These are phyloP conservation scores for Trichophyton verrucosum DNA, from an alignment of 2,329 filamentous ascomycete genomes.

Conservation along the genomic window DNA sequence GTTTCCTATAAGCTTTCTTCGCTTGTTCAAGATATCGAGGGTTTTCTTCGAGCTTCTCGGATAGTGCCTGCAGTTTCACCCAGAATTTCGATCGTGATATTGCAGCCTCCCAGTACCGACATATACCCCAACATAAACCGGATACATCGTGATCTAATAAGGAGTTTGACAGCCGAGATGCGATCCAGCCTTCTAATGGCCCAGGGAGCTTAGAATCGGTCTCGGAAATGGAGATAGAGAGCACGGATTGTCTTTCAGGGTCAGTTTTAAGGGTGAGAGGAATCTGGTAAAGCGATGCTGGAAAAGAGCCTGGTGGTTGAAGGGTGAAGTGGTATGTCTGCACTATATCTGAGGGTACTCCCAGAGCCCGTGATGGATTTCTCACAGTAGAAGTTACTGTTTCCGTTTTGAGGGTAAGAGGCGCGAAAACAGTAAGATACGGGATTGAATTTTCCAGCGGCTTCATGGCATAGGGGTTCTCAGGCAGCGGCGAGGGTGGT, in stretches of 20 bases:
- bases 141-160: constrained; percentile 28
- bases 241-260: constrained; percentile 24
- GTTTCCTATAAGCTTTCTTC: constrained; percentile 13
- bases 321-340: constrained; percentile 28
- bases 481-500: constrained; percentile 36
- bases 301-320: constrained; percentile 27
- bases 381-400: constrained; percentile 14
- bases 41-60: background rate
- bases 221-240: constrained; percentile 21
- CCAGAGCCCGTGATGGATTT: constrained; percentile 4
- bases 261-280: constrained; percentile 26
- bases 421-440: constrained; percentile 59
- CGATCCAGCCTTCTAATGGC: constrained; percentile 25
- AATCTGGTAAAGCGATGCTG: constrained; percentile 23
- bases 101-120: constrained; percentile 31
- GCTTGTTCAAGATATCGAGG: background rate
- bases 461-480: constrained; percentile 53
- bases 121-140: constrained; percentile 32
- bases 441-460: constrained; percentile 46
- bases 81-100: constrained; percentile 29
- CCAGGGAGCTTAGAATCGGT: constrained; percentile 17
- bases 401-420: constrained; percentile 43
- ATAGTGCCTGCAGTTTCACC: constrained; percentile 14
- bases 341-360: constrained; percentile 16
- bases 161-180: constrained; percentile 23